Conservation (phyloP, 805 yeast genomes). For the Candida khao-thaluensis region DNA sequence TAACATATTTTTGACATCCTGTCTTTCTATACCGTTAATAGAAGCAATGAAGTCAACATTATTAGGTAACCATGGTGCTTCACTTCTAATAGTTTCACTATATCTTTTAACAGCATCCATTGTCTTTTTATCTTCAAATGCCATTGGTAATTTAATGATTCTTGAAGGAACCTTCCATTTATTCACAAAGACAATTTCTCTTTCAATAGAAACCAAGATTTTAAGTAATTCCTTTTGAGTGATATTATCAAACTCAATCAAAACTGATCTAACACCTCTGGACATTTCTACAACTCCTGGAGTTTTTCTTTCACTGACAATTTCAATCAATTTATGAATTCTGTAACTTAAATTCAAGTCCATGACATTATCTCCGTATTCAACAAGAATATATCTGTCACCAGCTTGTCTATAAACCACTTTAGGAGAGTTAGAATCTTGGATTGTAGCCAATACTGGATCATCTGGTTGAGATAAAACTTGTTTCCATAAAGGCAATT, state of each 20-base stretch:
- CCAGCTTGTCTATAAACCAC: slow-evolving; percentile 96
- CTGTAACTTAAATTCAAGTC: slow-evolving; percentile 84
- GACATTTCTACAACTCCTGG: slow-evolving; percentile 92
- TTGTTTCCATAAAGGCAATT: slow-evolving; percentile 29
- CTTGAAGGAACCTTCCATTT: slow-evolving; percentile 87
- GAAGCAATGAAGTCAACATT: slow-evolving; percentile 93
- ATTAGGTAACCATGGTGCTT: slow-evolving; percentile 98
- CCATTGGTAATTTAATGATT: slow-evolving; percentile 86
- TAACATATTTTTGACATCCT: slow-evolving; percentile 76
- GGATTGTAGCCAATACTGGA: slow-evolving; percentile 64
- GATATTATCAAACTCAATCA: slow-evolving; percentile 74
- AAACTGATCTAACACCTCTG: slow-evolving; percentile 93
- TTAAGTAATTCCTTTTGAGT: slow-evolving; percentile 62
- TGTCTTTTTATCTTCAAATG: slow-evolving; percentile 90
- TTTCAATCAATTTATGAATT: slow-evolving; percentile 75
- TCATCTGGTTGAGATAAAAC: slow-evolving; percentile 45
- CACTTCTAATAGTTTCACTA: slow-evolving; percentile 86
- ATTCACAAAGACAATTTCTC: slow-evolving; percentile 67
- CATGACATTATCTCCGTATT: slow-evolving; percentile 87
- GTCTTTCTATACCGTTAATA: slow-evolving; percentile 77
- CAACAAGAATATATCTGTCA: slow-evolving; percentile 87
- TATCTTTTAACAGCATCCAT: slow-evolving; percentile 88
- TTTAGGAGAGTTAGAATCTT: slow-evolving; percentile 55
- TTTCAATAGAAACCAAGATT: slow-evolving; percentile 70
- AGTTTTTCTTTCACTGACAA: slow-evolving; percentile 64